Evolutionary conservation across 495 filamentous ascomycete genomes (phyloP), one percentile per base, ranked within the genome.

Genomic region (Daldinia loculata): DNA sequence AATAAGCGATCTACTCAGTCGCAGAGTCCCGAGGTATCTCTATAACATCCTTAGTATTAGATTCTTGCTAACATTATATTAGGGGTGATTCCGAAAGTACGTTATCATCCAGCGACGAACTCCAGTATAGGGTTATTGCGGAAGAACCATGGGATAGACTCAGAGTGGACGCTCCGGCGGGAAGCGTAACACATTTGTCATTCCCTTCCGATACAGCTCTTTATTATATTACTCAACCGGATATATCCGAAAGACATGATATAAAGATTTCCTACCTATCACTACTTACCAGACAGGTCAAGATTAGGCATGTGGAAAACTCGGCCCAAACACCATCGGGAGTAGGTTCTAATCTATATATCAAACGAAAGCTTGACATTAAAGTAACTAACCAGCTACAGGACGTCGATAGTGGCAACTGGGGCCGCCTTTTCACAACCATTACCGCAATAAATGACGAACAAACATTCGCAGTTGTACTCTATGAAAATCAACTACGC

Each of bases 341-440:
- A 36, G 74, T 76, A 69, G 43, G 70, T 63, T 39, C 15, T 4
- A 14, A 39, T 45, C 8, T 6, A 39, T 29, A 19, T 15, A 11
- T 29, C 43, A n/a, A 22, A n/a, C 8, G 4, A 24, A 6, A 24
- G 38, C 8, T 5, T 8, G 6, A 19, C 3, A n/a, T 26, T 19
- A 8, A n/a, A 5, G 32, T 32, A 15, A 45, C 41, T 70, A 48
- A 72, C 26, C 0, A 11, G 38, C 4, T 17, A 12, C 0, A 77
- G 76, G 70, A 69, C 0, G 62, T 75, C 19, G 77, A 79, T 34
- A 75, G 63, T 39, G 71, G 70, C 11, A 77, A 61, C 38, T 61
- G 51, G 22, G 70, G 70, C 2, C 58, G 74, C 17, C 70, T 81
- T n/a, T 77, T 80, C 50, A 81, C 79, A 5, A 72, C 74, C 0